These are phyloP conservation scores for Yarrowia sp. DNA, from an alignment of 805 yeast species.

Conservation along the genomic window DNA sequence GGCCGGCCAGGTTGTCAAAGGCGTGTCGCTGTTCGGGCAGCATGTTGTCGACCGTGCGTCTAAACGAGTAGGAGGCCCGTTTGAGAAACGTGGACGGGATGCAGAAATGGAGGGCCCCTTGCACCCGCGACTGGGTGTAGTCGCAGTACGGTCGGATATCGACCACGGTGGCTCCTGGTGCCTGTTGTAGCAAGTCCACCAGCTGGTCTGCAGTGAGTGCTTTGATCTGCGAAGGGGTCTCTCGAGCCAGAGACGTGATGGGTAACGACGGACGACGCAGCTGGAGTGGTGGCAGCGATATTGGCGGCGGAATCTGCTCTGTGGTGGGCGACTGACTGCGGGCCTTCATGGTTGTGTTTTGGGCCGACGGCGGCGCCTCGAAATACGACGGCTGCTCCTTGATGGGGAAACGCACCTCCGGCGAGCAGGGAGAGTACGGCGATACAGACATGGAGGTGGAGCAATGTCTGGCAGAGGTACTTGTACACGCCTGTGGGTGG, in stretches of 20 bases:
- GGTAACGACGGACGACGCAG: conserved; percentile 26
- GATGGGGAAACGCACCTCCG: conserved; percentile 34
- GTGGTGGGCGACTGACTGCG: conserved; percentile 30
- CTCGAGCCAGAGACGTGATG: conserved; percentile 27
- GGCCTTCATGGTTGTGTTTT: conserved; percentile 7
- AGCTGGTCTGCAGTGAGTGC: conserved; percentile 16
- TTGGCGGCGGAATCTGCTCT: conserved; percentile 26
- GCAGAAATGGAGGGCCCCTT: conserved; percentile 74
- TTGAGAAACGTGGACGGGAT: conserved; percentile 88
- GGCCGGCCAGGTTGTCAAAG: conserved; percentile 44
- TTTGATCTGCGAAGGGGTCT: conserved; percentile 29
- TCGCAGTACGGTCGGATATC: conserved; percentile 87
- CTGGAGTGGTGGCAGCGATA: conserved; percentile 10
- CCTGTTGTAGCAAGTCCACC: conserved; percentile 15
- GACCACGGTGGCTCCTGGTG: conserved; percentile 51
- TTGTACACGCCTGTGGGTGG: conserved; percentile 1
- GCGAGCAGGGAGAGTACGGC: conserved; percentile 38
- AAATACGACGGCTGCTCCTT: conserved; percentile 31
- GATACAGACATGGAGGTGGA: conserved; percentile 16
- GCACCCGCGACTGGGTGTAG: conserved; percentile 64
- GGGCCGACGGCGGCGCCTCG: conserved; percentile 6
- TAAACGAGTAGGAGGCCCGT: conserved; percentile 72
- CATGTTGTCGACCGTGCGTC: conserved; percentile 51
- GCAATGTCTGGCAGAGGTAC: too few species aligned
- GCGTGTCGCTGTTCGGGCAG: conserved; percentile 47